Evolutionary conservation across 148 eudicot species (phyloP).

Genomic region (Chenopodium quinoa): DNA sequence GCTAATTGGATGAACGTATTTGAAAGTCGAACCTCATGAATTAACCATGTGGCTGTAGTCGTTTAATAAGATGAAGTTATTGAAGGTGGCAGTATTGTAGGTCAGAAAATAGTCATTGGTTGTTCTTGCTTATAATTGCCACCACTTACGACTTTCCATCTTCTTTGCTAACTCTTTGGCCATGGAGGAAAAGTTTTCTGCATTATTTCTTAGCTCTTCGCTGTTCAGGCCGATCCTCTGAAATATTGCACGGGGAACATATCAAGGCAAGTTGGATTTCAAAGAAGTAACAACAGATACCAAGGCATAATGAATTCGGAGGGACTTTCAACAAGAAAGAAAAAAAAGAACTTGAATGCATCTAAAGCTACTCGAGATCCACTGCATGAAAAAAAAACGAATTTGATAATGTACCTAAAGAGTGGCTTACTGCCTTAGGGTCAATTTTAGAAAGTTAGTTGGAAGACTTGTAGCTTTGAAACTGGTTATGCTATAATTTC

Average conservation of each 20-base stretch:
- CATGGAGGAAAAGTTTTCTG: slow-evolving; percentile 75
- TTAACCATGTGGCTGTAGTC: background rate
- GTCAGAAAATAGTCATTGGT: background rate
- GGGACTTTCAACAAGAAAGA: background rate
- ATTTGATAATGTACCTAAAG: too few relatives aligned
- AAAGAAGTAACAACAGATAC: background rate
- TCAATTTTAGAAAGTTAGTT: background rate
- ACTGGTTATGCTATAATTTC: background rate
- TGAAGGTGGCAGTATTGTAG: background rate
- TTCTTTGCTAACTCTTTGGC: slow-evolving; percentile 75
- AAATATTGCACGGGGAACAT: background rate
- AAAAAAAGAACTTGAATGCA: background rate
- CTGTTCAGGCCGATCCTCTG: slow-evolving; percentile 69
- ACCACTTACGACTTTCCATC: slow-evolving; percentile 93
- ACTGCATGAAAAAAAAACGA: background rate
- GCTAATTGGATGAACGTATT: background rate
- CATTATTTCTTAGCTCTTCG: slow-evolving; percentile 75
- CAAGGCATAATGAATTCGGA: background rate
- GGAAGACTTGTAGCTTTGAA: background rate
- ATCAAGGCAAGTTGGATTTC: background rate
- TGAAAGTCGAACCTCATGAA: background rate
- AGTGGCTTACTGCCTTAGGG: background rate
- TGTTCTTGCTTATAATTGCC: slow-evolving; percentile 48
- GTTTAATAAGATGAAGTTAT: background rate
- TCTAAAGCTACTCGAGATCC: background rate